These are phyloP conservation scores for Omphalotus olearius DNA, from an alignment of 1,284 basidiomycete genomes.

Conservation along the genomic window DNA sequence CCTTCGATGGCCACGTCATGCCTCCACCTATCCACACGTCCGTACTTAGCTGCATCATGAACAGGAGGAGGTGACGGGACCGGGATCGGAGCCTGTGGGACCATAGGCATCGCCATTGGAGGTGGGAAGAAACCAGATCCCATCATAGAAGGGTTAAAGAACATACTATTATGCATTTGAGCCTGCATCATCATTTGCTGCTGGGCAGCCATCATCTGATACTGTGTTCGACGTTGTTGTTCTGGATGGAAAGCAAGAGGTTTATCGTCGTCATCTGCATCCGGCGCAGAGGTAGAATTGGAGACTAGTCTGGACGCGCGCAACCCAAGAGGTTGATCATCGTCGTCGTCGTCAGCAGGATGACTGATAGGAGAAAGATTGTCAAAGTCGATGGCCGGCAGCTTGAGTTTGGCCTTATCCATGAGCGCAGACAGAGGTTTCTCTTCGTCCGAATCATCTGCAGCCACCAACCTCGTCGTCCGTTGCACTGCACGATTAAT, in stretches of 20 bases:
- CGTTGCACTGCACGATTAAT: constrained; percentile 46
- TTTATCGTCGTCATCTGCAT: constrained; percentile 56
- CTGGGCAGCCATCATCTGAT: constrained; percentile 59
- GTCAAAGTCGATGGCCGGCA: constrained; percentile 44
- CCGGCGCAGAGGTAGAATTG: constrained; percentile 21
- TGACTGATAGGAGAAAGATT: not conserved
- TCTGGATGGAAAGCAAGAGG: constrained; percentile 75
- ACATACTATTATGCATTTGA: constrained; percentile 69
- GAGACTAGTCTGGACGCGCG: constrained; percentile 45
- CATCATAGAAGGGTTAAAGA: constrained; percentile 68
- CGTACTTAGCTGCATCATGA: constrained; percentile 61
- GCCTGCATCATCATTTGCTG: constrained; percentile 74
- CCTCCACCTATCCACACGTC: constrained; percentile 74
- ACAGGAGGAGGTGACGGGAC: constrained; percentile 58
- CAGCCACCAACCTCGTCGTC: constrained; percentile 25
- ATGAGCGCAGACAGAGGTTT: constrained; percentile 61
- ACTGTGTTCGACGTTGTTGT: constrained; percentile 71
- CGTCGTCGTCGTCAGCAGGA: constrained; percentile 46
- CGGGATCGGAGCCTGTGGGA: constrained; percentile 51
- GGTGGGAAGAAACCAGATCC: constrained; percentile 56
- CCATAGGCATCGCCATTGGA: constrained; percentile 45
- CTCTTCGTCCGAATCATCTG: constrained; percentile 64
- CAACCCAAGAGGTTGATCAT: constrained; percentile 64
- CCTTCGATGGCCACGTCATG: constrained; percentile 69
- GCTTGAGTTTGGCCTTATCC: constrained; percentile 43